Evolutionary conservation across 345 rosid genomes (phyloP).

Genomic region (Hibiscus mutabilis): DNA sequence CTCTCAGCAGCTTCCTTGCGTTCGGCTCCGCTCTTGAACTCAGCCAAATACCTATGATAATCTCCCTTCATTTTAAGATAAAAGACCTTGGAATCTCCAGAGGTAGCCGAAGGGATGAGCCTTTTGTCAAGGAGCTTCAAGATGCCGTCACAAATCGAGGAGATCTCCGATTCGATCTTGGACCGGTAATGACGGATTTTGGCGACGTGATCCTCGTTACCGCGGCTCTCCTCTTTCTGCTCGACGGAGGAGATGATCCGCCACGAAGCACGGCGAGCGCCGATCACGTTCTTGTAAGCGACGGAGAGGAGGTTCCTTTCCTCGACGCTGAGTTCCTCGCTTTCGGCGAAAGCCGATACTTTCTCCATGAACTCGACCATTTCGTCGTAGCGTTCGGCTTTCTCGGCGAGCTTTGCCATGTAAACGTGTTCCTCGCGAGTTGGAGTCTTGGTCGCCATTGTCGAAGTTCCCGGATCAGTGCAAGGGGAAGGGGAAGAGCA

Average conservation of each 20-base stretch:
- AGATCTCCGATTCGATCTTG: conserved; percentile 76
- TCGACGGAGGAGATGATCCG: conserved; percentile 82
- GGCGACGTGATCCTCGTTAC: conserved; percentile 81
- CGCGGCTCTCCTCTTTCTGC: conserved; percentile 87
- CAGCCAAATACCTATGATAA: neutral
- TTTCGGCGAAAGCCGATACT: conserved; percentile 48
- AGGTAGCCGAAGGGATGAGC: conserved; percentile 60
- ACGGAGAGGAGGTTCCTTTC: conserved; percentile 94
- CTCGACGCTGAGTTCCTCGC: conserved; percentile 72
- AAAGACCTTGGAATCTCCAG: conserved; percentile 81
- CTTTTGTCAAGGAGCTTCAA: conserved; percentile 69
- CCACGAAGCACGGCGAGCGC: conserved; percentile 91
- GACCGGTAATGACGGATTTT: conserved; percentile 69
- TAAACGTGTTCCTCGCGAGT: conserved; percentile 72
- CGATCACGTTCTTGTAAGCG: conserved; percentile 95
- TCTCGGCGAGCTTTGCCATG: conserved; percentile 94
- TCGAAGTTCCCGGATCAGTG: neutral
- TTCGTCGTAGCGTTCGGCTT: conserved; percentile 91
- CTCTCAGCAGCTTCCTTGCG: neutral
- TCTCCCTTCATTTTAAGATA: conserved; percentile 75
- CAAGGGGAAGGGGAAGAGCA: neutral
- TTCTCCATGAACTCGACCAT: conserved; percentile 94
- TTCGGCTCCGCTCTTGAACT: neutral
- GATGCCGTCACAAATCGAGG: conserved; percentile 74
- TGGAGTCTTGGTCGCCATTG: conserved; percentile 33